phyloP scores from a whole-genome alignment of 169 alveolate species.

The Plasmodium vivax region DNA sequence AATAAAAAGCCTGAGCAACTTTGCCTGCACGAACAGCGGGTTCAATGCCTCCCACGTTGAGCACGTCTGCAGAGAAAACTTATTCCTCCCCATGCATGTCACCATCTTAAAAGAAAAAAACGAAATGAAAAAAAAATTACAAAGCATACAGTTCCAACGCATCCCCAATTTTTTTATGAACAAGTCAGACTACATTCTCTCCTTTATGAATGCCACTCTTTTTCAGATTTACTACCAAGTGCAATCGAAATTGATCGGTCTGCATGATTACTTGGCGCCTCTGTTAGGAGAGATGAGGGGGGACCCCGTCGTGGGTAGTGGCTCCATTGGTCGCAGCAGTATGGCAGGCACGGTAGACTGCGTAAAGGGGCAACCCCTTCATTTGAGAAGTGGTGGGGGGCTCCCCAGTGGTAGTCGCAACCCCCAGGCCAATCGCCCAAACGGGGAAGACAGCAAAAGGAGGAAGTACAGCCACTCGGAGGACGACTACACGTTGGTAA shows the following conservation, averaged over 20 bases:
- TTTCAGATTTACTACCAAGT: constrained; percentile 40
- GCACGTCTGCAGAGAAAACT: constrained; percentile 1
- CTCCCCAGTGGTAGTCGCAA: background rate
- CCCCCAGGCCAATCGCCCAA: background rate
- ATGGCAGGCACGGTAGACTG: background rate
- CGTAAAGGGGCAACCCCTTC: background rate
- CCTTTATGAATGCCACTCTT: constrained; percentile 55
- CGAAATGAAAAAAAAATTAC: constrained; percentile 20
- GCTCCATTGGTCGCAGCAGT: background rate
- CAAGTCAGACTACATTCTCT: constrained; percentile 41
- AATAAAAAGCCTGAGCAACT: constrained; percentile 21
- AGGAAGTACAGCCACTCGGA: background rate
- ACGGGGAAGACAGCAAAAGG: background rate
- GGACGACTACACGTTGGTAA: constrained; percentile 25
- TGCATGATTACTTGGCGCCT: constrained; percentile 6
- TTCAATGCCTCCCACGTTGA: constrained; percentile 10
- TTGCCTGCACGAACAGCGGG: constrained; percentile 4
- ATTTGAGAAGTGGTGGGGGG: background rate
- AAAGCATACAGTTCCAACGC: background rate
- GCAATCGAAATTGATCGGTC: background rate
- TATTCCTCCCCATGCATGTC: constrained; percentile 37
- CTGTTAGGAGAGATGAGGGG: background rate
- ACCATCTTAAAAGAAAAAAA: constrained; percentile 6
- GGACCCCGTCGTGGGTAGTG: background rate
- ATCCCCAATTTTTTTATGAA: constrained; percentile 47